Base-by-base conservation (phyloP, 1,284 basidiomycete genomes). In the Cryptococcus amylolentus region DNA sequence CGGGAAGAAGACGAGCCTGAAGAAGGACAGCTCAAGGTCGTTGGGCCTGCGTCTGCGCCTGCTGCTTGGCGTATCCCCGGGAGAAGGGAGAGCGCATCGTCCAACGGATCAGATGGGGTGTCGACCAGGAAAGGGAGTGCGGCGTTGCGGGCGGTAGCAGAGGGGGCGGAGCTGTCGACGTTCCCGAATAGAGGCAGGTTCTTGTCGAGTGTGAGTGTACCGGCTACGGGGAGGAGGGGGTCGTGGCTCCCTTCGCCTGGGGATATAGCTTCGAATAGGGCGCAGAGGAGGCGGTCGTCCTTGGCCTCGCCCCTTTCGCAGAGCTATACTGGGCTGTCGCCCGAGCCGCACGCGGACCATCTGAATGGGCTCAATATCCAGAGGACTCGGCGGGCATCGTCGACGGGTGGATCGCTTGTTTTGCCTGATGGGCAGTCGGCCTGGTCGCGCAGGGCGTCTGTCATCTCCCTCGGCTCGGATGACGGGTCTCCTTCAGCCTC, bases 381-480 rank as follows among this genome's bases (percentile, higher is more conserved):
- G 10, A 59, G 70, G 16, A 57, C 49, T 35, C 58, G 70, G 35
- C 60, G 73, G 13, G 49, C 65, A 16, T 73, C 71, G 2, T 69
- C 66, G 10, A 69, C 69, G 57, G 56, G 64, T 2, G 62, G 56
- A 12, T 66, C 69, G 6, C 51, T 70, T 1, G 57, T 60, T 7
- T 60, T 63, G 10, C 62, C 68, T 0, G 69, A 70, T 44, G 70
- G 66, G 10, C 61, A 66, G 41, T 62, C 65, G 18, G 73, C 73
- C 3, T 75, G 73, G 73, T 66, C 56, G 39, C 64, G 72, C n/a
- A 72, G 70, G 56, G 64, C 70, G 2, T 72, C 72, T 7, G 62
- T 74, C 49, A 68, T 74, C 41, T 62, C 63, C 23, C 55, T 74
- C 12, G 31, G 51, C 9, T 52, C 59, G 5, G 68, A 70, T 8